Percentiles rank a stretch among this genome's conserved stretches.
These are phyloP conservation scores for Alternaria sp. DNA, from an alignment of 2,329 filamentous ascomycete species.

Conservation along the genomic window DNA sequence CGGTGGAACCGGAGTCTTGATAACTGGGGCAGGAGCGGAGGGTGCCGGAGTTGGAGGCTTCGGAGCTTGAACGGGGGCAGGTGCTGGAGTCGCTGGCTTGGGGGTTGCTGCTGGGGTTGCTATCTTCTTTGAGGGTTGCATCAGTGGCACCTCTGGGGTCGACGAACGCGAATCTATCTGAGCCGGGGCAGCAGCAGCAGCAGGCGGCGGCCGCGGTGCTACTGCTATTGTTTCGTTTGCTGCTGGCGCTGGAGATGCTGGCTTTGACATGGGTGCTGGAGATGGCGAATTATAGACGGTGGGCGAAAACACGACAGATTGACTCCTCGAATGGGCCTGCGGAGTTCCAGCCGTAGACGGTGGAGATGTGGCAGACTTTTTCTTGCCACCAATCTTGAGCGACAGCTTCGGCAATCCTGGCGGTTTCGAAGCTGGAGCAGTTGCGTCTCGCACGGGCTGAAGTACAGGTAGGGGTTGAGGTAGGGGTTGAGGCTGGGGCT, in stretches of 20 bases:
- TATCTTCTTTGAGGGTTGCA: slow-evolving; percentile 26
- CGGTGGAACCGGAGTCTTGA: slow-evolving; percentile 7
- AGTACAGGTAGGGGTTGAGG: slow-evolving; percentile 6
- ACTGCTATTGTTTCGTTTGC: background rate
- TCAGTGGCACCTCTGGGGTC: slow-evolving; percentile 28
- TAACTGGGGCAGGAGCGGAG: background rate
- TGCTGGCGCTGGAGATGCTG: slow-evolving; percentile 23
- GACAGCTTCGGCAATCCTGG: slow-evolving; percentile 26
- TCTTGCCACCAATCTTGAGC: slow-evolving; percentile 32
- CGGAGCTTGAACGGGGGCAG: background rate
- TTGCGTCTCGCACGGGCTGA: slow-evolving; percentile 15
- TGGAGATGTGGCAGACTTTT: slow-evolving; percentile 26
- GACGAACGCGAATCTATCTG: slow-evolving; percentile 27
- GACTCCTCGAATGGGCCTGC: slow-evolving; percentile 17
- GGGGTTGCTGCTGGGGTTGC: slow-evolving; percentile 30
- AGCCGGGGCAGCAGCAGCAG: slow-evolving; percentile 14
- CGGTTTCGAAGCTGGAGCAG: slow-evolving; percentile 11
- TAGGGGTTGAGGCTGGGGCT: slow-evolving; percentile 7
- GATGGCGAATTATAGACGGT: slow-evolving; percentile 26
- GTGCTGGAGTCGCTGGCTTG: slow-evolving; percentile 13
- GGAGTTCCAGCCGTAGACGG: slow-evolving; percentile 16
- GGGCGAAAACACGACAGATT: slow-evolving; percentile 27
- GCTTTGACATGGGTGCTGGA: slow-evolving; percentile 24
- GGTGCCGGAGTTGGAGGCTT: background rate
- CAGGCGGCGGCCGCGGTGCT: background rate